phyloP scores from a whole-genome alignment of 352 stramenopile species.

The Globisporangium nodosum region DNA sequence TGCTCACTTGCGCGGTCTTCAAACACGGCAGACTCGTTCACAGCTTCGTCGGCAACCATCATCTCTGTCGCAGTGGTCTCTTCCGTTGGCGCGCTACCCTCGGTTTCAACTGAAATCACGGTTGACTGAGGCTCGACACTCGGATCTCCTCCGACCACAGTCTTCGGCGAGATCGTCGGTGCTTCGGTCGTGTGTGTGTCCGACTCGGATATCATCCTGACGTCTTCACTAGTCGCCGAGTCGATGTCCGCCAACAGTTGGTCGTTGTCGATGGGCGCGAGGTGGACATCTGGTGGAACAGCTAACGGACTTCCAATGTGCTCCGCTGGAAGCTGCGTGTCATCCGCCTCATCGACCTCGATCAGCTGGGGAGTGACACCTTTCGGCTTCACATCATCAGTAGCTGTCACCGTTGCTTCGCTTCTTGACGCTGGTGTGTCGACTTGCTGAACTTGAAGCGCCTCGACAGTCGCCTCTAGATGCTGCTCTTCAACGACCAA shows the following conservation, averaged over 20 bases:
- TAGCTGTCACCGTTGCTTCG: neutral
- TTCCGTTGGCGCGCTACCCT: neutral
- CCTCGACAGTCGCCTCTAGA: neutral
- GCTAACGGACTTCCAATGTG: neutral
- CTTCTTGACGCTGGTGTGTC: neutral
- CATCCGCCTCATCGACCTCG: neutral
- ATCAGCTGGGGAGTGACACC: neutral
- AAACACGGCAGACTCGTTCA: neutral
- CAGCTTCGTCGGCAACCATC: neutral
- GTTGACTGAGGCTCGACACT: neutral
- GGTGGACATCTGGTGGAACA: neutral
- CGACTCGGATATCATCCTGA: neutral
- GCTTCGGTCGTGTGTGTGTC: neutral
- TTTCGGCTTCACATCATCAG: too few species aligned
- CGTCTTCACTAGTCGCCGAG: neutral
- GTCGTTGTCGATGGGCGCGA: neutral
- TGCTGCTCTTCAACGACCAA: neutral
- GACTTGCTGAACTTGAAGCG: neutral
- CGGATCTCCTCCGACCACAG: neutral
- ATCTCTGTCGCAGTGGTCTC: too few species aligned
- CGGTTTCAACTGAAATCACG: neutral
- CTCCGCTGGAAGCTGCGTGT: neutral
- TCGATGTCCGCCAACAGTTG: neutral
- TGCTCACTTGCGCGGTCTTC: conserved; percentile 6
- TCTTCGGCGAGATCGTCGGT: neutral